These are phyloP conservation scores for Candida loeiensis DNA, from an alignment of 805 yeast species.

Conservation along the genomic window DNA sequence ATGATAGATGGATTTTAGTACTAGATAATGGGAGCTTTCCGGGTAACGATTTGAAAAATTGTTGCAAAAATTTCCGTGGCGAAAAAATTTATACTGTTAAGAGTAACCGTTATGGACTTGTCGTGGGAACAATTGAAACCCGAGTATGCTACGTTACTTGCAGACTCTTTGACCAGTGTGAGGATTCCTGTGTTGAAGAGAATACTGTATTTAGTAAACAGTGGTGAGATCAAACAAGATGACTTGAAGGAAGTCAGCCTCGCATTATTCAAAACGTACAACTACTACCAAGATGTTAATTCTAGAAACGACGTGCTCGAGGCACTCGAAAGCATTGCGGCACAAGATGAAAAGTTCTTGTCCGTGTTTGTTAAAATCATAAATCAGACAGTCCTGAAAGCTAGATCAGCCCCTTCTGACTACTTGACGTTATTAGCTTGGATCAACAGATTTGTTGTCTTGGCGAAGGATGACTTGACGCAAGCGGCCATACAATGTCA, in stretches of 20 bases:
- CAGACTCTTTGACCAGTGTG: slow-evolving; percentile 33
- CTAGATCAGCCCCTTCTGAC: slow-evolving; percentile 53
- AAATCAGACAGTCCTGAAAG: slow-evolving; percentile 21
- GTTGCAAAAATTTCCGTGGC: slow-evolving; percentile 2
- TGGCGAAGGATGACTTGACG: slow-evolving; percentile 15
- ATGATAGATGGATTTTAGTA: no score
- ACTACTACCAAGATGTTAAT: slow-evolving; percentile 47
- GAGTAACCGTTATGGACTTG: not conserved
- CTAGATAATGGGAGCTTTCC: not conserved
- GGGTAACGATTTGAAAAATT: slow-evolving; percentile 3
- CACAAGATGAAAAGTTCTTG: slow-evolving; percentile 29
- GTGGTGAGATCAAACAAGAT: slow-evolving; percentile 19
- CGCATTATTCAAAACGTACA: slow-evolving; percentile 45
- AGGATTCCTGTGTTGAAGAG: slow-evolving; percentile 34
- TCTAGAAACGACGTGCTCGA: slow-evolving; percentile 43
- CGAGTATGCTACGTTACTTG: slow-evolving; percentile 19
- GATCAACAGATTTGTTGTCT: slow-evolving; percentile 38
- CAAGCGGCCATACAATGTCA: slow-evolving; percentile 26
- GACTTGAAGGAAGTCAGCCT: slow-evolving; percentile 22
- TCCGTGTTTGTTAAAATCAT: slow-evolving; percentile 39
- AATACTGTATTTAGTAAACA: slow-evolving; percentile 15
- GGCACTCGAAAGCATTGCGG: slow-evolving; percentile 37
- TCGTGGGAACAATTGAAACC: slow-evolving; percentile 25
- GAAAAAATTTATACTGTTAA: not conserved
- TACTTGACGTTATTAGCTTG: slow-evolving; percentile 57